Base-by-base conservation (phyloP, 2,329 filamentous ascomycete species). In the Neonectria neomacrospora region DNA sequence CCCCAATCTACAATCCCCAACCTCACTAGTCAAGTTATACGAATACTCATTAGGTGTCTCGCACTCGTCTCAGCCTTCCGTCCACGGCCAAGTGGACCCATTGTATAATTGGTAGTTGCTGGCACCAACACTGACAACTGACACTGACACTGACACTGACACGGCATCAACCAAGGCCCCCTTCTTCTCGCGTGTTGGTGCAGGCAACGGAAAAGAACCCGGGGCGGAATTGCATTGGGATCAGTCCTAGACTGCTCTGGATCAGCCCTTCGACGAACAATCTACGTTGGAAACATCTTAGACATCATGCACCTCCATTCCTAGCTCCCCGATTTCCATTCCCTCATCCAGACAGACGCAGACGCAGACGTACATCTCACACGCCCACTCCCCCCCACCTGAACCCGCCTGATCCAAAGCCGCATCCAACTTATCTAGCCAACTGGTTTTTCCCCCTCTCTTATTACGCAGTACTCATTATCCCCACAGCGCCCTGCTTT, bases 11-110 rank as follows among this genome's bases (percentile, higher is more conserved):
- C 23, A 26, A 26, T 26, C 23, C 6, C 44, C 30, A 50, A 30
- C n/a, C 34, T n/a, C 16, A n/a, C n/a, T n/a, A n/a, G n/a, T n/a
- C 34, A 37, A 16, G 34, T n/a, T 14, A 26, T 26, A 26, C 23
- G 23, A 6, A 26, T 26, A 26, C 23, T 26, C 6, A 26, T 26
- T 26, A 6, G 3, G 3, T 26, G 23, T 6, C 28, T 61, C 52
- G 58, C 58, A 52, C 11, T 56, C 58, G 58, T 61, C 58, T 61
- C 58, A 61, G 58, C 53, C 52, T 61, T 56, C 58, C 58, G 37
- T 32, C 23, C 52, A 52, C 45, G 58, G 58, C n/a, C 52, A 56
- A 61, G 53, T 47, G 41, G 23, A 26, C 30, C 37, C 18, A 22
- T 18, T 11, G 6, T 26, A 26, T 26, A n/a, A n/a, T n/a, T n/a